Conservation (phyloP, 2,329 filamentous ascomycete species). For the Colletotrichum lupini region DNA sequence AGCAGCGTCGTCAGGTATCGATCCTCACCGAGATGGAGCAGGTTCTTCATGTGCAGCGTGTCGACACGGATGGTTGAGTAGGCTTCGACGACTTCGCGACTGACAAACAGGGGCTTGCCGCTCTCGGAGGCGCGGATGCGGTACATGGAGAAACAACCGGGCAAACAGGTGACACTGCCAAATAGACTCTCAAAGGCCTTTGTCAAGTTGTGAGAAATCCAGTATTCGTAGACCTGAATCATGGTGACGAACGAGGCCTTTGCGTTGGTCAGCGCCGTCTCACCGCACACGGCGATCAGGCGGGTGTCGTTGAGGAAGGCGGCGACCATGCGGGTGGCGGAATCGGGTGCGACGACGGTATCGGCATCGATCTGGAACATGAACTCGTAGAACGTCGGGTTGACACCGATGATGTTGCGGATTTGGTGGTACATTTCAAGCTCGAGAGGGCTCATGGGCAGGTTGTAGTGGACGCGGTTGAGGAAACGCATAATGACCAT, state of each 20-base stretch:
- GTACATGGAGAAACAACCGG: constrained; percentile 99
- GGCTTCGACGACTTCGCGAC: constrained; percentile 86
- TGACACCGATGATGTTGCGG: constrained; percentile 98
- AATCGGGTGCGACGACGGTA: constrained; percentile 92
- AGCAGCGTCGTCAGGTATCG: constrained; percentile 95
- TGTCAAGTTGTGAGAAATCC: constrained; percentile 95
- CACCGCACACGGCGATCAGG: constrained; percentile 97
- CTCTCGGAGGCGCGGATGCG: constrained; percentile 93
- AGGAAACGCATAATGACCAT: constrained; percentile 97
- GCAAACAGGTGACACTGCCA: constrained; percentile 96
- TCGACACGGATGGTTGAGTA: constrained; percentile 96
- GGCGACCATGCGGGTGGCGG: constrained; percentile 90
- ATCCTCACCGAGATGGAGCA: constrained; percentile 96
- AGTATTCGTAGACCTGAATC: constrained; percentile 99
- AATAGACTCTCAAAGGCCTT: constrained; percentile 99
- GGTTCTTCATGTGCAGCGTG: constrained; percentile 98
- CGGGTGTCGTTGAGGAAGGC: constrained; percentile 94
- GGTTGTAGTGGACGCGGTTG: constrained; percentile 94
- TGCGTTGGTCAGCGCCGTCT: constrained; percentile 96
- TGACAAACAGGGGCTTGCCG: constrained; percentile 96
- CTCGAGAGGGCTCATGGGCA: constrained; percentile 95
- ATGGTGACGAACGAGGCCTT: constrained; percentile 97
- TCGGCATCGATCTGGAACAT: constrained; percentile 98
- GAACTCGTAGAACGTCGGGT: constrained; percentile 97
- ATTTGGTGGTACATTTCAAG: constrained; percentile 99